Conservation (phyloP, 495 filamentous ascomycete species). For the Hamigera avellanea region DNA sequence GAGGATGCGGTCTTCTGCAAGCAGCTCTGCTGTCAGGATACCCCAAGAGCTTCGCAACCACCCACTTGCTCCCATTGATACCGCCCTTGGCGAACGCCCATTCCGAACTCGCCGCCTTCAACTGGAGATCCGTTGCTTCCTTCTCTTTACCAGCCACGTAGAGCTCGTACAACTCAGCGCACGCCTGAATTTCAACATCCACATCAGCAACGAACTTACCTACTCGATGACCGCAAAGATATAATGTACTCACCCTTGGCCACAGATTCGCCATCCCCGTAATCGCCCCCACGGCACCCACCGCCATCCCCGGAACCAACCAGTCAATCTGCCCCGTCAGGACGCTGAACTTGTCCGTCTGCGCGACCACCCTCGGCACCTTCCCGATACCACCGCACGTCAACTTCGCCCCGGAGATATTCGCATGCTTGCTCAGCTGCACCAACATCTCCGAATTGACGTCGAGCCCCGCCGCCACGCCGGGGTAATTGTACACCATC, state of each 20-base stretch:
- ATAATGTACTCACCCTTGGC: conserved; percentile 5
- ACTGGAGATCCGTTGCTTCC: conserved; percentile 24
- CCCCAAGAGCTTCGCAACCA: conserved; percentile 21
- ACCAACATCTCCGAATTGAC: conserved; percentile 20
- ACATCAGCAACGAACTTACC: neutral
- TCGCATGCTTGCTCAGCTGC: conserved; percentile 11
- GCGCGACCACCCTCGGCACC: conserved; percentile 10
- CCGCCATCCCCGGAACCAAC: conserved; percentile 13
- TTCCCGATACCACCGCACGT: conserved; percentile 23
- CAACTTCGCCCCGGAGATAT: conserved; percentile 26
- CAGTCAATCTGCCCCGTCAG: conserved; percentile 17
- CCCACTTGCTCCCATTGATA: conserved; percentile 33
- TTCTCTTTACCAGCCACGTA: conserved; percentile 18
- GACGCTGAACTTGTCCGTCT: conserved; percentile 9
- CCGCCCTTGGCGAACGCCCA: conserved; percentile 30
- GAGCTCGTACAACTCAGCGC: conserved; percentile 23
- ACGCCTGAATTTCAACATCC: conserved; percentile 4
- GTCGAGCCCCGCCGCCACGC: conserved; percentile 7
- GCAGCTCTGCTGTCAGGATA: conserved; percentile 24
- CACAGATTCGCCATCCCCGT: conserved; percentile 19
- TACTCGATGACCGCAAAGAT: neutral
- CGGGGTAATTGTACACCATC: conserved; percentile 64
- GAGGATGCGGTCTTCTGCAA: conserved; percentile 27
- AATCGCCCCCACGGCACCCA: conserved; percentile 15
- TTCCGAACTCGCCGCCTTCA: conserved; percentile 21